Evolutionary conservation across 768 basidiomycete species (phyloP), one percentile per base, ranked within the genome.

Genomic region (Amanita jacksonii): DNA sequence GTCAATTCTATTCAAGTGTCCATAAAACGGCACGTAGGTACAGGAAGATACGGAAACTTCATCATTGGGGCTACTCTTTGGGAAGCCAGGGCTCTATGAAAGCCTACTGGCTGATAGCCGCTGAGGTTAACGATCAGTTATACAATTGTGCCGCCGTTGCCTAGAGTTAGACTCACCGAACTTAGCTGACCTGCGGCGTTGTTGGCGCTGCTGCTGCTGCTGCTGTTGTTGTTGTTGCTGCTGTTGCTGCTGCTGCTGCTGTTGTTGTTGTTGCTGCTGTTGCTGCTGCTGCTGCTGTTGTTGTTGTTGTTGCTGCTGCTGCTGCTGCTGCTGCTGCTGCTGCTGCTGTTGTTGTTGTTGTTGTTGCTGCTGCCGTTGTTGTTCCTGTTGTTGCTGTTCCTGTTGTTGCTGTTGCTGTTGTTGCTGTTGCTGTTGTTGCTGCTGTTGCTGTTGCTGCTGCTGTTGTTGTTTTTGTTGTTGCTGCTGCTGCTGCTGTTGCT

Each of bases 341-440:
- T 38, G 15, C 19, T 23, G 20, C 15, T 38, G 20, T 15, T 24
- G 1, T 24, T 13, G 37, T 18, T 35, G 34, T 3, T 10, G 15
- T 7, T 38, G n/a, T 24, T 38, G 37, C 10, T 38, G 20, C 4
- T 38, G 15, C 22, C 25, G 37, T 3, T 36, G 10, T 34, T 7
- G 33, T 34, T 34, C 25, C 9, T 39, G 22, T 5, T 24, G 38
- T 7, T 39, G 22, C 25, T 39, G 38, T 6, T 41, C 19, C 40
- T 41, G 40, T 12, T 41, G 13, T 7, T 41, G 27, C 40, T 41
- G 40, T 24, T 41, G 27, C 27, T 30, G 40, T 12, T 30, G 15
- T 4, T 22, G 41, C 5, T 10, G 23, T 15, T 39, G 9, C 18
- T 24, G 16, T 12, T 15, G 35, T 2, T 10, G 3, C 22, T 39